Evolutionary conservation across 768 basidiomycete genomes (phyloP).

Genomic region (Rhizopogon vulgaris): DNA sequence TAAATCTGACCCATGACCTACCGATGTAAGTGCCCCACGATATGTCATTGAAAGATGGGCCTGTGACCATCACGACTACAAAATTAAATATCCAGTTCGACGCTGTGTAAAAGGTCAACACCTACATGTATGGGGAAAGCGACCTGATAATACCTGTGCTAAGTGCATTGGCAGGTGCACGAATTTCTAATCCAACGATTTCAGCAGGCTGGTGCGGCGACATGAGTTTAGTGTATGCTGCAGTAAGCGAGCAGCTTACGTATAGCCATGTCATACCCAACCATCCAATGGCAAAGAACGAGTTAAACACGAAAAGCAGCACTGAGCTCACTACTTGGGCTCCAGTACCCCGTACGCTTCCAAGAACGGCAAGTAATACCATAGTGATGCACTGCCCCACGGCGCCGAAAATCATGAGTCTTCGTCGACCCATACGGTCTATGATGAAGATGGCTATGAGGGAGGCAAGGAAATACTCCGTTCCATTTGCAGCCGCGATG

Average conservation of each 20-base stretch:
- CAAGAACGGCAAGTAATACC: conserved; percentile 53
- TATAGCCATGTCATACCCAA: conserved; percentile 69
- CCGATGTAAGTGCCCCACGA: conserved; percentile 57
- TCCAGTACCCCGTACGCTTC: conserved; percentile 41
- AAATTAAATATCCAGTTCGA: conserved; percentile 57
- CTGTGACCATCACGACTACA: conserved; percentile 53
- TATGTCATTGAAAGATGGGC: conserved; percentile 52
- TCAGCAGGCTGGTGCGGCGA: conserved; percentile 46
- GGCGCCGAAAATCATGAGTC: conserved; percentile 67
- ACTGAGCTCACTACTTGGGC: conserved; percentile 48
- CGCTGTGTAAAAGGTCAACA: conserved; percentile 7
- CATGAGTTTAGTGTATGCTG: background rate
- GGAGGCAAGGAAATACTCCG: conserved; percentile 69
- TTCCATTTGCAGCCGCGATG: conserved; percentile 61
- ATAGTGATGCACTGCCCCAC: conserved; percentile 52
- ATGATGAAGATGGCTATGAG: conserved; percentile 66
- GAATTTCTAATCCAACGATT: conserved; percentile 54
- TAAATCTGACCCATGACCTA: conserved; percentile 11
- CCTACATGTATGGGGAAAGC: background rate
- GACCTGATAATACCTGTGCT: conserved; percentile 34
- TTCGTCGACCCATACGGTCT: conserved; percentile 67
- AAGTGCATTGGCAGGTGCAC: conserved; percentile 60
- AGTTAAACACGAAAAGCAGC: conserved; percentile 64
- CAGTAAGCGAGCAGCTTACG: conserved; percentile 26
- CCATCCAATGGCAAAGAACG: conserved; percentile 67